These are phyloP conservation scores for Paecilomyces sp. DNA, from an alignment of 2,329 filamentous ascomycete species.

Conservation along the genomic window DNA sequence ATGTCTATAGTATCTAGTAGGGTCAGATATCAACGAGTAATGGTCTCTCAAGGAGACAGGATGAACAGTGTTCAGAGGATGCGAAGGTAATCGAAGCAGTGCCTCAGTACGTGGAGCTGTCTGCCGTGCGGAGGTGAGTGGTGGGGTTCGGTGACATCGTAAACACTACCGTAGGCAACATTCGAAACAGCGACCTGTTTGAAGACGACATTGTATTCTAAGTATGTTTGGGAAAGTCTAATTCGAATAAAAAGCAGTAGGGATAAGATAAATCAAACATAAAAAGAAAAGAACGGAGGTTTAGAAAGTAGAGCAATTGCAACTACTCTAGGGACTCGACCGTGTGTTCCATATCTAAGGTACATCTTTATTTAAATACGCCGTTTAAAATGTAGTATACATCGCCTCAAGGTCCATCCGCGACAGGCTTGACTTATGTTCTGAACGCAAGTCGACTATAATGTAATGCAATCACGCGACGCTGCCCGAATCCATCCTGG, in stretches of 20 bases:
- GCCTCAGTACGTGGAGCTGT: slow-evolving; percentile 1
- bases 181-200: background rate
- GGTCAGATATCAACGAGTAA: slow-evolving; percentile 2
- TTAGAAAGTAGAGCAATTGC: background rate
- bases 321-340: background rate
- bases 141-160: background rate
- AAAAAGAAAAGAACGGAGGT: background rate
- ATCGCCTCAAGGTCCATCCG: background rate
- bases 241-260: background rate
- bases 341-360: background rate
- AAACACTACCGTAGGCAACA: background rate
- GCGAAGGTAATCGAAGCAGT: background rate
- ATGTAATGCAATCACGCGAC: background rate
- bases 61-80: slow-evolving; percentile 1
- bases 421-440: background rate
- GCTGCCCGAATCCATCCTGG: slow-evolving; percentile 15
- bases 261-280: background rate
- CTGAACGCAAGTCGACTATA: background rate
- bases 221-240: background rate
- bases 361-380: background rate
- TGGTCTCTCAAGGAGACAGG: background rate
- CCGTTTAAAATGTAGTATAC: background rate
- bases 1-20: slow-evolving; percentile 18
- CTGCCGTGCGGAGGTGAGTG: background rate
- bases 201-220: background rate